Evolutionary conservation across 1,284 basidiomycete species (phyloP).

Genomic region (Cryptococcus neoformans): DNA sequence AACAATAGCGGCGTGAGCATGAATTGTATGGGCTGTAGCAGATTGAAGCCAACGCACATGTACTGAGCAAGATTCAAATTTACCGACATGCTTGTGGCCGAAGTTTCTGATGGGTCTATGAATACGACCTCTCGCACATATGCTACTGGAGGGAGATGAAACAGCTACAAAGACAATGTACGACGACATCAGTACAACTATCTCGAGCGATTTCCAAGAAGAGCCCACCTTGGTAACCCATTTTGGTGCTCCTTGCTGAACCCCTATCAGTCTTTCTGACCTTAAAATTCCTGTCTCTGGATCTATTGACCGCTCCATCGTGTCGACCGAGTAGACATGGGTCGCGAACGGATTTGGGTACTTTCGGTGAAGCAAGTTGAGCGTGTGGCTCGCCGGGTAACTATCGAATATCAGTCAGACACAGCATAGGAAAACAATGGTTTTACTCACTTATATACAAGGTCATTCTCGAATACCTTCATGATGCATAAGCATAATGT

Average conservation of each 20-base stretch:
- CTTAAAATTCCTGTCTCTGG: constrained; percentile 79
- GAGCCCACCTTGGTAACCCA: constrained; percentile 47
- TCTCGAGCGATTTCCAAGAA: background rate
- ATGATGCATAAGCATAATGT: constrained; percentile 7
- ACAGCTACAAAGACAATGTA: constrained; percentile 23
- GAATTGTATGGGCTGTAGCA: background rate
- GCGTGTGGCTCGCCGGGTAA: constrained; percentile 79
- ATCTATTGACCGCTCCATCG: constrained; percentile 77
- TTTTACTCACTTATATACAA: constrained; percentile 27
- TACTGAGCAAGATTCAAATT: constrained; percentile 83
- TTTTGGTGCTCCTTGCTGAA: constrained; percentile 49
- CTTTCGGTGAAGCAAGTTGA: constrained; percentile 89
- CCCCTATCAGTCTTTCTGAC: constrained; percentile 55
- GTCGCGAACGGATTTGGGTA: constrained; percentile 92
- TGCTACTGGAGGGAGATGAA: constrained; percentile 64
- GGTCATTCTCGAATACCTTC: constrained; percentile 31
- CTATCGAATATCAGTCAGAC: constrained; percentile 49
- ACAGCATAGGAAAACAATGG: background rate
- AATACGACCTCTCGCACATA: constrained; percentile 93
- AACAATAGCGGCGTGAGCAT: no score
- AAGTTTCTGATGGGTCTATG: constrained; percentile 65
- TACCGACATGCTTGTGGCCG: constrained; percentile 76
- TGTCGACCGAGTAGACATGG: constrained; percentile 89
- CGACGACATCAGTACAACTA: background rate
- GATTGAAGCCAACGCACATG: constrained; percentile 30